These are phyloP conservation scores for Physcia stellaris DNA, from an alignment of 495 filamentous ascomycete species.

Conservation along the genomic window DNA sequence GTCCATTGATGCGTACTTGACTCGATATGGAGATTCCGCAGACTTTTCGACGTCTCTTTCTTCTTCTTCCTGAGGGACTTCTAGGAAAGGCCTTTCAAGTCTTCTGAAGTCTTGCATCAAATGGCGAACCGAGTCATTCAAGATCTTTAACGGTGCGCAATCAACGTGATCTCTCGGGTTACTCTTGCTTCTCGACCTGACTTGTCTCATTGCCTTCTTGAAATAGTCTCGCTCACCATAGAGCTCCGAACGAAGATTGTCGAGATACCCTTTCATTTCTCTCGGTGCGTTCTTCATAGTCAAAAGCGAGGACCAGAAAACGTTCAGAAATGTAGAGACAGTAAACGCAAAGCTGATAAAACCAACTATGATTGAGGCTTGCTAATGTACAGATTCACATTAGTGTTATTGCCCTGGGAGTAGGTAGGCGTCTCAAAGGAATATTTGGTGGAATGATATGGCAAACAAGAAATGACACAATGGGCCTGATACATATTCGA, in stretches of 20 bases:
- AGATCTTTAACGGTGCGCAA: slow-evolving; percentile 8
- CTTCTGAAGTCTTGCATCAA: slow-evolving; percentile 8
- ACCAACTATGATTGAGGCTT: slow-evolving; percentile 14
- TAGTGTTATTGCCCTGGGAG: no score
- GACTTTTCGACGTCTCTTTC: slow-evolving; percentile 13
- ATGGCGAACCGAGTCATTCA: slow-evolving; percentile 10
- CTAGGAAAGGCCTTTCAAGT: slow-evolving; percentile 13
- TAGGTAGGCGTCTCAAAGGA: no score
- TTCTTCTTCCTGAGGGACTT: slow-evolving; percentile 1
- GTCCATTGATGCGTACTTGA: slow-evolving; percentile 12
- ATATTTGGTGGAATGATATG: no score
- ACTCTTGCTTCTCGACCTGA: slow-evolving; percentile 9
- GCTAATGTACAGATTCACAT: no score
- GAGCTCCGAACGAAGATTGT: slow-evolving; percentile 13
- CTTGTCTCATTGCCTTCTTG: slow-evolving; percentile 11
- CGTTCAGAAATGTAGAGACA: slow-evolving; percentile 12
- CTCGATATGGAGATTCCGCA: slow-evolving; percentile 3
- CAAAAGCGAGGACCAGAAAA: slow-evolving; percentile 15
- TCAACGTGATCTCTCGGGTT: slow-evolving; percentile 9
- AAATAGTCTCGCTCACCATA: slow-evolving; percentile 15
- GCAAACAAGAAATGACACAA: no score
- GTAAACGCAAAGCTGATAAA: slow-evolving; percentile 16
- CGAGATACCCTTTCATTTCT: slow-evolving; percentile 9
- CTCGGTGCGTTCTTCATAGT: slow-evolving; percentile 13
- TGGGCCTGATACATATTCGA: no score